These are phyloP conservation scores for Paraleonurus japonicus DNA, from an alignment of 257 asterid species.

Conservation along the genomic window DNA sequence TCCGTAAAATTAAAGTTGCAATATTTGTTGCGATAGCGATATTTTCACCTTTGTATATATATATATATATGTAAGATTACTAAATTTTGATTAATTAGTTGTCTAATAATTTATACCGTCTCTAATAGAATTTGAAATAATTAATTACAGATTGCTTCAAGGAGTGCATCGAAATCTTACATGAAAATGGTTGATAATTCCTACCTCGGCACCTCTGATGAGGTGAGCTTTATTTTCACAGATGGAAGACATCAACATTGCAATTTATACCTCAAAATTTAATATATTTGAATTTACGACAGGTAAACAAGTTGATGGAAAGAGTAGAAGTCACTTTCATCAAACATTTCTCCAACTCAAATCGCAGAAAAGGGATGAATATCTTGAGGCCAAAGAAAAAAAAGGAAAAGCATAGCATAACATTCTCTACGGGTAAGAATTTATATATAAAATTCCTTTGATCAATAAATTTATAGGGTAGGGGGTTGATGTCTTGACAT, in stretches of 20 bases:
- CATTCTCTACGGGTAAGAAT: constrained; percentile 47
- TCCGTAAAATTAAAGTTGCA: too few species aligned
- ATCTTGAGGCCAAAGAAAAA: constrained; percentile 45
- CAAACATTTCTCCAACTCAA: constrained; percentile 57
- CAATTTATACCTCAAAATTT: background rate
- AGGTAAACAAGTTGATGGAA: constrained; percentile 51
- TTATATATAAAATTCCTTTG: background rate
- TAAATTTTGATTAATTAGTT: background rate
- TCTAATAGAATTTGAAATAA: background rate
- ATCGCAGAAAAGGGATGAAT: constrained; percentile 48
- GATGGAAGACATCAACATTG: too few species aligned
- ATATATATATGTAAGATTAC: too few species aligned
- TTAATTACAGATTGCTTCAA: constrained; percentile 41
- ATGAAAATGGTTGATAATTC: constrained; percentile 55
- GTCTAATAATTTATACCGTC: background rate
- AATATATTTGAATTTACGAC: background rate
- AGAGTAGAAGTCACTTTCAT: constrained; percentile 52
- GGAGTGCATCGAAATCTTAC: constrained; percentile 44
- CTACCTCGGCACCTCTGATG: constrained; percentile 56
- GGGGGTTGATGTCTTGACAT: background rate
- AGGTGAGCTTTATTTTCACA: constrained; percentile 33
- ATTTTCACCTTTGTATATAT: too few species aligned
- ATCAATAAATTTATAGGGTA: background rate
- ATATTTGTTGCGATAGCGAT: too few species aligned
- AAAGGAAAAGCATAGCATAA: constrained; percentile 39